Base-by-base conservation (phyloP, 2,329 filamentous ascomycete species). In the Fusarium ambrosium region DNA sequence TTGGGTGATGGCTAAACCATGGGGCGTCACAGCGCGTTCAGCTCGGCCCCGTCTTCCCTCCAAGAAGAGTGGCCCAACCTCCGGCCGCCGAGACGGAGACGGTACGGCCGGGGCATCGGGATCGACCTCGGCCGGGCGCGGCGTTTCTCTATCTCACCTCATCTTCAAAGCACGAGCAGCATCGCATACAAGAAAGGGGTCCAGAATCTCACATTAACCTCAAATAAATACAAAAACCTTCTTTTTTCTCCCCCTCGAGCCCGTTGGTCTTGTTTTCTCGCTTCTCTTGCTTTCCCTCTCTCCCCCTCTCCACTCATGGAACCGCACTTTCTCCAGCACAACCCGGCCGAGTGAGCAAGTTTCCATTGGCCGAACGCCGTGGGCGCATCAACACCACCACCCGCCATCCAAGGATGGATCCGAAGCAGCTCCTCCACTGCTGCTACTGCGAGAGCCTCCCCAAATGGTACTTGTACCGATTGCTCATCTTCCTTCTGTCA, bases 331-430 rank as follows among this genome's bases (percentile, higher is more conserved):
- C 74, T 69, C 76, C 78, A 72, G 70, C 71, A 68, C 72, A 73
- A 78, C 77, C 78, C 76, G 71, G 78, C 75, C 64, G 62, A 69
- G 71, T 84, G 84, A 86, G 84, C 84, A 86, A 85, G 84, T 86
- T 86, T 86, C 84, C 80, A 86, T 86, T 86, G 84, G 84, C 71
- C 68, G 61, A 68, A 58, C 24, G 45, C 69, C 70, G 58, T 66
- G 67, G 72, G 41, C 68, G 61, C 70, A 68, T 77, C 77, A 78
- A 74, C 75, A 74, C 72, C 73, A 72, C 73, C 74, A 72, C 73
- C 74, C 69, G 53, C 66, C 53, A 61, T 61, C 56, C 66, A 48
- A 48, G 22, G 22, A 48, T 53, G 48, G 48, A 53, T 55, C 48
- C 48, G 58, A 66, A 72, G 71, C 68, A 65, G 60, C 74, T 74